Percentiles rank a stretch among this genome's conserved stretches.
phyloP scores from a whole-genome alignment of 106 monocot genomes.

The Dendrobium officinale region DNA sequence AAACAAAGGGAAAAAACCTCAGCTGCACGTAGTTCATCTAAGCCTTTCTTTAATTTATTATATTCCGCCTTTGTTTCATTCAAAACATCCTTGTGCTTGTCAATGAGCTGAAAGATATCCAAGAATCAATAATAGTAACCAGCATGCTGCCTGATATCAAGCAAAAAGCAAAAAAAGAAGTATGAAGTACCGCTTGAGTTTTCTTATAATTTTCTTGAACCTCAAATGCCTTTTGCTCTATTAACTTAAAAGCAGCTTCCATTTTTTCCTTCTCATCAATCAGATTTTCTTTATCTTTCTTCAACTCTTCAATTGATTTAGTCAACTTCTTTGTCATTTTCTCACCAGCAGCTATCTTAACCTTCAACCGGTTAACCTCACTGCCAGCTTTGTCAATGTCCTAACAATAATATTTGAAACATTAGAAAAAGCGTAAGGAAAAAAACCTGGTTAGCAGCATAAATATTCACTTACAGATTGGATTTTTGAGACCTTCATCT shows the following conservation, averaged over 20 bases:
- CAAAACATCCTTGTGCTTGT: constrained; percentile 72
- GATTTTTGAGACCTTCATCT: constrained; percentile 58
- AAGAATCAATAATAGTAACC: background rate
- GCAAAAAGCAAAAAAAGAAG: background rate
- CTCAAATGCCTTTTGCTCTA: constrained; percentile 67
- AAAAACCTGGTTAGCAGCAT: background rate
- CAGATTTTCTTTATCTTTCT: constrained; percentile 64
- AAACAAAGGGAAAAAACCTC: constrained; percentile 43
- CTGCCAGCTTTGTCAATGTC: constrained; percentile 89
- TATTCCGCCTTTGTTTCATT: constrained; percentile 64
- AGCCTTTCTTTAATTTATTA: constrained; percentile 63
- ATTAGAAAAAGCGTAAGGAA: background rate
- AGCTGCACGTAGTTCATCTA: constrained; percentile 72
- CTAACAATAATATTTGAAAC: constrained; percentile 19
- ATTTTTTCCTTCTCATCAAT: constrained; percentile 58
- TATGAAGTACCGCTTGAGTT: constrained; percentile 59
- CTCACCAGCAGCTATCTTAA: constrained; percentile 56
- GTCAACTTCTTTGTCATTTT: constrained; percentile 59
- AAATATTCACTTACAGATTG: constrained; percentile 60
- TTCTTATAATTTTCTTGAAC: constrained; percentile 81
- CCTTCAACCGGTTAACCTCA: constrained; percentile 80
- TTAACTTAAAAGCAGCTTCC: constrained; percentile 55
- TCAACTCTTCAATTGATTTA: constrained; percentile 76
- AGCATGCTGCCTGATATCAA: background rate
- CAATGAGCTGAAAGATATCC: constrained; percentile 55